phyloP scores from a whole-genome alignment of 2,329 filamentous ascomycete genomes.

The Ceratocystis cubensis region DNA sequence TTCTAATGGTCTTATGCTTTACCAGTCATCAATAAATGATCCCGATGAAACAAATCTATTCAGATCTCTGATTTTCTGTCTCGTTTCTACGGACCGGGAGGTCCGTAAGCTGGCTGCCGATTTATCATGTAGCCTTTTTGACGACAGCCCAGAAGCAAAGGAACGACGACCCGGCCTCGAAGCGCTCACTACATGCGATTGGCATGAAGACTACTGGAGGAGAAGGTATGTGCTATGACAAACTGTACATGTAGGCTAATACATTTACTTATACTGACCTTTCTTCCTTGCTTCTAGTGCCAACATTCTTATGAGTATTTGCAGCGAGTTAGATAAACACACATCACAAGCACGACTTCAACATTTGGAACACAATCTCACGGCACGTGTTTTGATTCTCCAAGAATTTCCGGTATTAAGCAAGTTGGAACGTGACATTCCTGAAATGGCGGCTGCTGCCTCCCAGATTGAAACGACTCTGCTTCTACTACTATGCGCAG shows the following conservation, averaged over 20 bases:
- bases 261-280: no score
- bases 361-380: constrained; percentile 38
- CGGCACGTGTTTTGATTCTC: constrained; percentile 42
- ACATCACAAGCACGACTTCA: constrained; percentile 16
- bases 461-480: constrained; percentile 50
- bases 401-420: constrained; percentile 27
- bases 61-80: constrained; percentile 39
- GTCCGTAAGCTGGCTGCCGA: constrained; percentile 37
- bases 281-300: constrained; percentile 10
- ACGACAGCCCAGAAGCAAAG: constrained; percentile 28
- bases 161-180: constrained; percentile 29
- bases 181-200: constrained; percentile 29
- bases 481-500: constrained; percentile 51
- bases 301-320: constrained; percentile 15
- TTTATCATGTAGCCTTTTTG: constrained; percentile 39
- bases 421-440: constrained; percentile 41
- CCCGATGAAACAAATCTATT: constrained; percentile 15
- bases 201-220: constrained; percentile 39
- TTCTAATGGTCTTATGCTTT: constrained; percentile 27
- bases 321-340: constrained; percentile 18
- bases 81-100: constrained; percentile 39
- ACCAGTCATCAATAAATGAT: constrained; percentile 23
- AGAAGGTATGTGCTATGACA: constrained; percentile 33
- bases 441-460: constrained; percentile 41
- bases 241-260: no score